Base-by-base conservation (phyloP, 192 early-diverging fungal species). In the Rhizophlyctis rosea region DNA sequence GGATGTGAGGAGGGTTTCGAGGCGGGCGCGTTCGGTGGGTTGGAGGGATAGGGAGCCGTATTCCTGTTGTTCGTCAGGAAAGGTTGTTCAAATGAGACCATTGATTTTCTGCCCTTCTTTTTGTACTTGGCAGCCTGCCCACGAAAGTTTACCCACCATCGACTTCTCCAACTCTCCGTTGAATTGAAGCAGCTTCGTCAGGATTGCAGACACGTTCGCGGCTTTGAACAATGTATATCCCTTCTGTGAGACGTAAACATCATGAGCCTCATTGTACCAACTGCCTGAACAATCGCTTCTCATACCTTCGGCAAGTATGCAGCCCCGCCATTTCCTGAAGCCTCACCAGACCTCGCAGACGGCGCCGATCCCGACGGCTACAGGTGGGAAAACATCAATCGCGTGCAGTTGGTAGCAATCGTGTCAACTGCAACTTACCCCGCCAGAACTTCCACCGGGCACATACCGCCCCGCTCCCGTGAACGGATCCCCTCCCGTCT, bases 151-250 rank as follows among this genome's bases (percentile, higher is more conserved):
- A n/a, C n/a, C n/a, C n/a, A 63, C 68, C 31, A 34, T 50, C 4
- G 55, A 58, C 53, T 71, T 32, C 47, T 63, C 63, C 0, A 90
- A 23, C 21, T 84, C 77, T 0, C 51, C 64, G 65, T 94, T 92
- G 34, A 92, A 72, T 63, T 91, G 82, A 3, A 66, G 47, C 21
- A 95, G 74, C 61, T 97, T 97, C 27, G 78, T 84, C 51, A 85
- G 70, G 27, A 97, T 87, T 1, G 86, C 89, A 3, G 69, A 61
- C 0, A 83, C 64, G 34, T 91, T 94, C 44, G 86, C 88, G 27
- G 84, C 71, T 44, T 80, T 79, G 69, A 91, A 90, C n/a, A 81
- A 69, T 3, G 90, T 61, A 44, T 84, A 91, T 23, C 25, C 52
- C 36, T 33, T 47, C 44, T 52, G 39, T 36, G 54, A 34, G 36